Conservation (phyloP, 1,284 basidiomycete species). For the Xanthoconium separans region DNA sequence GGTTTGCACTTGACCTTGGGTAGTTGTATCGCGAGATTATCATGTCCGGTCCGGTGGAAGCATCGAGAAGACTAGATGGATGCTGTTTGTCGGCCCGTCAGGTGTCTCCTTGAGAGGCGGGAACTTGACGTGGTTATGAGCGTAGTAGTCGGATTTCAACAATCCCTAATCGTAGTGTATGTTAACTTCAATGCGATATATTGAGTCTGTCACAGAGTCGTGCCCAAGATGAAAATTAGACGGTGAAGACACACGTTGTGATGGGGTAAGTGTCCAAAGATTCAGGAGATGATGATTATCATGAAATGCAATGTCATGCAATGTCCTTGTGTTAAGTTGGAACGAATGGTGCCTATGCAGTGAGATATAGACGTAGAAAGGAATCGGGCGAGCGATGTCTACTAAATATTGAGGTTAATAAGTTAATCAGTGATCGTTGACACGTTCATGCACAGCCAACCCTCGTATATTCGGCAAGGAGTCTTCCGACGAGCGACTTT, state of each 20-base stretch:
- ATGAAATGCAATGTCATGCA: not conserved
- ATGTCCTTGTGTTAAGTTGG: not conserved
- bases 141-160: slow-evolving; percentile 59
- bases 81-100: slow-evolving; percentile 34
- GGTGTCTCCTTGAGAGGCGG: slow-evolving; percentile 40
- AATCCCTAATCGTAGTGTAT: slow-evolving; percentile 47
- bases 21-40: slow-evolving; percentile 45
- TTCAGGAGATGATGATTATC: not conserved
- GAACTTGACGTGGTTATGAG: slow-evolving; percentile 39
- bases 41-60: slow-evolving; percentile 20
- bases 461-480: not conserved
- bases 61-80: slow-evolving; percentile 21
- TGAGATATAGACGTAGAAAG: not conserved
- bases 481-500: slow-evolving; percentile 8
- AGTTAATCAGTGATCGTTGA: slow-evolving; percentile 8
- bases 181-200: slow-evolving; percentile 9
- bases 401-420: slow-evolving; percentile 6
- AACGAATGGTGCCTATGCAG: slow-evolving; percentile 5
- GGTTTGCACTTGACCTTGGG: slow-evolving; percentile 40
- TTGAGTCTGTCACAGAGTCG: no score
- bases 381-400: not conserved
- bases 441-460: slow-evolving; percentile 7
- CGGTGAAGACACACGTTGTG: not conserved
- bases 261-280: not conserved
- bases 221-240: no score